Evolutionary conservation across 129 eudicot genomes (phyloP).

Genomic region (Apium graveolens): DNA sequence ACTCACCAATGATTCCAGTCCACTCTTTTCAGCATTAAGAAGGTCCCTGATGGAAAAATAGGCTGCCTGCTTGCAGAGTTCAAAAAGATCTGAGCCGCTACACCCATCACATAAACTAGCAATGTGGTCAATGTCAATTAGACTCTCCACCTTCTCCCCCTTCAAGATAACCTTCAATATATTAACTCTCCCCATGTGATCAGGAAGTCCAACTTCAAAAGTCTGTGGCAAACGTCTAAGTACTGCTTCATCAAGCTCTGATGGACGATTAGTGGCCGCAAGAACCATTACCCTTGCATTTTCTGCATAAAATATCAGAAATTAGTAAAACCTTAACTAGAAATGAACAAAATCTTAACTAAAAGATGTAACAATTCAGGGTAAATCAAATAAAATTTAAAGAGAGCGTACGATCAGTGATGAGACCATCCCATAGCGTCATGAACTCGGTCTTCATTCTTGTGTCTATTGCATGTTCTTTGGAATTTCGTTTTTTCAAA

Average conservation of each 20-base stretch:
- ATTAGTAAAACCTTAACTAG: neutral
- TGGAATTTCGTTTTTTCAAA: conserved; percentile 45
- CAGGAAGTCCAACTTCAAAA: conserved; percentile 56
- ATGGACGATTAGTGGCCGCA: conserved; percentile 66
- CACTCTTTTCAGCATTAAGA: conserved; percentile 26
- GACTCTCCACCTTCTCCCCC: conserved; percentile 40
- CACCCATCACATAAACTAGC: conserved; percentile 22
- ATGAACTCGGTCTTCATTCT: conserved; percentile 70
- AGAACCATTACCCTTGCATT: conserved; percentile 63
- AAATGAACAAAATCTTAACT: neutral
- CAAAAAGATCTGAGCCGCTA: conserved; percentile 25
- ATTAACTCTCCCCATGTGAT: conserved; percentile 37
- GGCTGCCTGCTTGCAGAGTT: conserved; percentile 29
- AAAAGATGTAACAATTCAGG: neutral
- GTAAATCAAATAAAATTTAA: neutral
- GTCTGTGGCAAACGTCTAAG: conserved; percentile 49
- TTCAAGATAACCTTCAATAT: conserved; percentile 46
- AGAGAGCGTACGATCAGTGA: conserved; percentile 47
- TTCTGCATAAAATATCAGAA: conserved; percentile 17
- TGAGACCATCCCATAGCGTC: conserved; percentile 68
- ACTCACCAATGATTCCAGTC: conserved; percentile 16
- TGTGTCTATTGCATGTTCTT: conserved; percentile 40
- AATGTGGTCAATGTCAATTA: conserved; percentile 35
- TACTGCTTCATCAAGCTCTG: conserved; percentile 66
- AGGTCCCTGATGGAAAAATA: conserved; percentile 27